Conservation (phyloP, 306 rosid species). For the Rubus parviflorus region DNA sequence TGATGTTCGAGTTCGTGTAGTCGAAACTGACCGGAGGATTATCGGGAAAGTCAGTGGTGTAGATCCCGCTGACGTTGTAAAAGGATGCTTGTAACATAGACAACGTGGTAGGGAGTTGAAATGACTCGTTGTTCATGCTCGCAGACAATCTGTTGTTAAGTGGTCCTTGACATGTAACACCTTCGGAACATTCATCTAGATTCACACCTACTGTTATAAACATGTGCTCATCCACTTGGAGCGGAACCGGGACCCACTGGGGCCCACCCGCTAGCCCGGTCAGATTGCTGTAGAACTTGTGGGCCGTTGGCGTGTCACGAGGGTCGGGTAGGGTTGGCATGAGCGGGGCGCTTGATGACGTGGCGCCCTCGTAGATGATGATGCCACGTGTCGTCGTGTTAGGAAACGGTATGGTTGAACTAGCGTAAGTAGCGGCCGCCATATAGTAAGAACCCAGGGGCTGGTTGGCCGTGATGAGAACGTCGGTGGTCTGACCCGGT, state of each 20-base stretch:
- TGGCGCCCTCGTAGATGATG: constrained; percentile 33
- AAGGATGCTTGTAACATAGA: constrained; percentile 55
- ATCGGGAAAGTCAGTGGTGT: constrained; percentile 52
- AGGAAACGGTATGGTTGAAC: accelerated
- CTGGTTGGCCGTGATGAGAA: constrained; percentile 44
- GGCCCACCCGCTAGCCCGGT: constrained; percentile 40
- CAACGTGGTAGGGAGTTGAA: constrained; percentile 34
- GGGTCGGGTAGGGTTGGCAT: constrained; percentile 47
- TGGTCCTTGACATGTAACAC: constrained; percentile 34
- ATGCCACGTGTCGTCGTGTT: constrained; percentile 42
- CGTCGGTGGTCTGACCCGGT: constrained; percentile 68
- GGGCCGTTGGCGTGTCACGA: constrained; percentile 46
- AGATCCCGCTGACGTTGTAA: constrained; percentile 28
- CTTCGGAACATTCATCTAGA: constrained; percentile 26
- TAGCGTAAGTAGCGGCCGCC: constrained; percentile 46
- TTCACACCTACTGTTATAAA: constrained; percentile 44
- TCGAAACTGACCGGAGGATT: constrained; percentile 38
- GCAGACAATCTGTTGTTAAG: constrained; percentile 32
- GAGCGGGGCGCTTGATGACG: constrained; percentile 14
- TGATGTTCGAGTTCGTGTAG: constrained; percentile 28
- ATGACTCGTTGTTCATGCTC: constrained; percentile 74
- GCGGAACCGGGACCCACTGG: constrained; percentile 55
- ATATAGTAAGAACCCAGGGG: constrained; percentile 53
- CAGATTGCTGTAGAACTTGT: constrained; percentile 44
- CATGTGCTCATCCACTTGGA: constrained; percentile 48